Percentiles rank a stretch among this genome's conserved stretches.
phyloP scores from a whole-genome alignment of 75 land plant species.

The Larix kaempferi region DNA sequence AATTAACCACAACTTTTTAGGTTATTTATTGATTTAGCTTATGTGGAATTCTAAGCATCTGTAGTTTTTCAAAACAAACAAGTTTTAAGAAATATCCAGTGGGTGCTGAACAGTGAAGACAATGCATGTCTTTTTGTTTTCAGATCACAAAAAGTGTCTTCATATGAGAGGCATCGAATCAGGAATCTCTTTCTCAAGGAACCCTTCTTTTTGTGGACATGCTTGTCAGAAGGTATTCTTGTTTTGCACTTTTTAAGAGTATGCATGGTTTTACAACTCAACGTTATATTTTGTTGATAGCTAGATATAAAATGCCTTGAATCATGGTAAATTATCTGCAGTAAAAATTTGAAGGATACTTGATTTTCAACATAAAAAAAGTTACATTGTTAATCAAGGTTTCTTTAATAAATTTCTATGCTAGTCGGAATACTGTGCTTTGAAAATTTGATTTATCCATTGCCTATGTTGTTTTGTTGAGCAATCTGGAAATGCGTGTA shows the following conservation, averaged over 20 bases:
- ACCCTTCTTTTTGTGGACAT: conserved; percentile 15
- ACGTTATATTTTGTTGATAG: too few species aligned
- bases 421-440: too few species aligned
- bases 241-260: too few species aligned
- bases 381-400: too few species aligned
- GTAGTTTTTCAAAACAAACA: background rate
- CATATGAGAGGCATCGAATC: background rate
- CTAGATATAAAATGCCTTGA: too few species aligned
- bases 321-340: too few species aligned
- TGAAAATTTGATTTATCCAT: background rate
- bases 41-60: background rate
- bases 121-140: conserved; percentile 11
- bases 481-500: too few species aligned
- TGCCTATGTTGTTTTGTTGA: background rate
- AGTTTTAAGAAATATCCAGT: background rate
- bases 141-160: conserved; percentile 17
- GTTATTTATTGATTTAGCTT: background rate
- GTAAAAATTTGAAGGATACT: too few species aligned
- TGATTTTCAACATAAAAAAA: too few species aligned
- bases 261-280: too few species aligned
- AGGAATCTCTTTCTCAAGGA: too few species aligned
- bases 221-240: conserved; percentile 21
- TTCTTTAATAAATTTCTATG: too few species aligned
- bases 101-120: background rate
- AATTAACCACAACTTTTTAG: background rate